Percentiles rank a stretch among this genome's conserved stretches.
Evolutionary conservation across 768 basidiomycete species (phyloP).

Genomic region (Suillus subaureus): DNA sequence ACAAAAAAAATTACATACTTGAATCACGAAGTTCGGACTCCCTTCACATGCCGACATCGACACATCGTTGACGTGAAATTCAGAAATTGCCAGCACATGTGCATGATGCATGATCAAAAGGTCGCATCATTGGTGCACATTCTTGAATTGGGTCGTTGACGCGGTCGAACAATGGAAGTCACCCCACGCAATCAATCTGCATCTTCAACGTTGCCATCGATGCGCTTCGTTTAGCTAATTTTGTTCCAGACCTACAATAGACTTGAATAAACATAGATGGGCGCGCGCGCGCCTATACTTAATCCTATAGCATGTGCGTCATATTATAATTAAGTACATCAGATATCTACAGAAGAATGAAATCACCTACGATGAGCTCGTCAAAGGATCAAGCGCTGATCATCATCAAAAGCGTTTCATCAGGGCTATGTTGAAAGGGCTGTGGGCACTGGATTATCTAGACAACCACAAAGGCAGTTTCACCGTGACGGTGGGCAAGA

Average conservation of each 20-base stretch:
- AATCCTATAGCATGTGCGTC: not conserved
- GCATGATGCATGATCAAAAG: too few species aligned
- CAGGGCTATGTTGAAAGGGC: constrained; percentile 1
- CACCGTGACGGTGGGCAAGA: not conserved
- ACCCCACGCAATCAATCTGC: not conserved
- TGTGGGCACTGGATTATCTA: constrained; percentile 4
- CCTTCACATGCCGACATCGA: not conserved
- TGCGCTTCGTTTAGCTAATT: not conserved
- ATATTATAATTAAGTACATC: not conserved
- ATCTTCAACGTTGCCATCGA: not conserved
- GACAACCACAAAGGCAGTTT: constrained; percentile 5
- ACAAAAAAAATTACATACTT: not conserved
- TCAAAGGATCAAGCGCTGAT: not conserved
- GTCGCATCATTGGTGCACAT: not conserved
- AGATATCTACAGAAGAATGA: not conserved
- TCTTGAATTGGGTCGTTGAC: not conserved
- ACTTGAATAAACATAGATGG: not conserved
- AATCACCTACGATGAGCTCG: not conserved
- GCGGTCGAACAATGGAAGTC: not conserved
- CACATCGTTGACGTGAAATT: not conserved
- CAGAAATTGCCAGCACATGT: not conserved
- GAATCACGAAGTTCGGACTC: not conserved
- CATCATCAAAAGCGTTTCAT: not conserved
- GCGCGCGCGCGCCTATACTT: not conserved
- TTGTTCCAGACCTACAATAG: not conserved